Evolutionary conservation across 2,329 filamentous ascomycete genomes (phyloP).

Genomic region (Ceratocystis papillata): DNA sequence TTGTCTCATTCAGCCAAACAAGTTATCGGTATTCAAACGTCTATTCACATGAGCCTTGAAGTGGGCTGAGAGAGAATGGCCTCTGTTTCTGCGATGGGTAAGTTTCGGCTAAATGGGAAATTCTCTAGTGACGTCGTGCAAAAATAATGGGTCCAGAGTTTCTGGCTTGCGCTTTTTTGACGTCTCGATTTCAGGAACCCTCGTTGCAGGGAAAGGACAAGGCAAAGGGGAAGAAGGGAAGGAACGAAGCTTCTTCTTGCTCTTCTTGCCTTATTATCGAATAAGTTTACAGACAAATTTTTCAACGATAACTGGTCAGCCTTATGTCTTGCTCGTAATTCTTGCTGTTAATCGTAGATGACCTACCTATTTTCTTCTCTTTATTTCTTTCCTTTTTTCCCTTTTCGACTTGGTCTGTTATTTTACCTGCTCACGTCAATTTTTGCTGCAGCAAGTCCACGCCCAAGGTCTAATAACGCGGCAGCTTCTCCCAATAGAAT

Average conservation of each 20-base stretch:
- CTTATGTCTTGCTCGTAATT: neutral
- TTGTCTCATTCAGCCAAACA: neutral
- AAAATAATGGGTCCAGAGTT: conserved; percentile 6
- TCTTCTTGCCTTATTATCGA: neutral
- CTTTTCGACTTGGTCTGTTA: neutral
- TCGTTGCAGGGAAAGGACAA: neutral
- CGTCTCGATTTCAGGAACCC: conserved; percentile 8
- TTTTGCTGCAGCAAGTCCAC: neutral
- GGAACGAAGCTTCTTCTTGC: neutral
- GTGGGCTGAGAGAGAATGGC: neutral
- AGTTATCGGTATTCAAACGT: no score
- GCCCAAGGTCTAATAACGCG: conserved; percentile 10
- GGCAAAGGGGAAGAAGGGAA: neutral
- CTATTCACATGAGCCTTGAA: neutral
- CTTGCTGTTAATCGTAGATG: neutral
- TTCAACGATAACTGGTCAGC: neutral
- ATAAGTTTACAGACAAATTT: neutral
- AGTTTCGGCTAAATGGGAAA: conserved; percentile 12
- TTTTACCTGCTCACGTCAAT: neutral
- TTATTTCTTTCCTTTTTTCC: neutral
- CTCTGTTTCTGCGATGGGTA: neutral
- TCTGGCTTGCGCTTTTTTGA: conserved; percentile 1
- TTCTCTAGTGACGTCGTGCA: conserved; percentile 17
- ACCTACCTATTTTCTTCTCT: neutral
- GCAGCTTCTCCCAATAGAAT: conserved; percentile 10